Conservation (phyloP, 192 early-diverging fungal genomes). For the Gaertneriomyces semiglobifer region DNA sequence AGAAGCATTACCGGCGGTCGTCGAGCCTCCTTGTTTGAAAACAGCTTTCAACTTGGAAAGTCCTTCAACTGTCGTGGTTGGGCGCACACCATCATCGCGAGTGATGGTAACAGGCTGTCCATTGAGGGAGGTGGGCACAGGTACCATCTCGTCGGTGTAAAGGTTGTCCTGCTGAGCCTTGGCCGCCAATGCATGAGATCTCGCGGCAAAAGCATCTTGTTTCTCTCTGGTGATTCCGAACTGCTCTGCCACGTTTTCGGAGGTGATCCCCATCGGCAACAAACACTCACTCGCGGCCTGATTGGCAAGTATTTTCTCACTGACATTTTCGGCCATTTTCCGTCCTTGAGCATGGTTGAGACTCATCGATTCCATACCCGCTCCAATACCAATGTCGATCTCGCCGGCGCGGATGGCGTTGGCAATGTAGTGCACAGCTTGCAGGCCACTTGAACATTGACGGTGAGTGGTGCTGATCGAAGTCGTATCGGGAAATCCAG, state of each 20-base stretch:
- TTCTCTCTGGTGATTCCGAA: conserved; percentile 77
- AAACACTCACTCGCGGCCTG: conserved; percentile 2
- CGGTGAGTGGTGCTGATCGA: conserved; percentile 80
- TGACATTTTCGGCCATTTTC: conserved; percentile 58
- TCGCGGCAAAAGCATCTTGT: conserved; percentile 84
- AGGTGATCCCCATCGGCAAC: conserved; percentile 71
- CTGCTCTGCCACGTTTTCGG: conserved; percentile 90
- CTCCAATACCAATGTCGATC: conserved; percentile 89
- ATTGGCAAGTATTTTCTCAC: conserved; percentile 62
- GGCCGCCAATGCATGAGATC: conserved; percentile 74
- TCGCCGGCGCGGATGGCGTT: conserved; percentile 78
- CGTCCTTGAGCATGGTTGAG: conserved; percentile 72
- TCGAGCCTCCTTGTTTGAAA: conserved; percentile 76
- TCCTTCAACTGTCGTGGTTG: conserved; percentile 67
- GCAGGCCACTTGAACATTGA: conserved; percentile 87
- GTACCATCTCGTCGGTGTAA: conserved; percentile 86
- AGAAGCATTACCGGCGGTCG: conserved; percentile 92
- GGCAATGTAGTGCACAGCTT: conserved; percentile 78
- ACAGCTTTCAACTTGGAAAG: conserved; percentile 82
- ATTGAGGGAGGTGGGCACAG: conserved; percentile 43
- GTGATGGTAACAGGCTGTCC: conserved; percentile 62
- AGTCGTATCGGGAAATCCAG: conserved; percentile 77
- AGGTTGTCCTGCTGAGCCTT: conserved; percentile 80
- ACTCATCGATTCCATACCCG: conserved; percentile 90
- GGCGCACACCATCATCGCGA: conserved; percentile 89